Conservation (phyloP, 192 early-diverging fungal genomes). For the Gaertneriomyces sp. region DNA sequence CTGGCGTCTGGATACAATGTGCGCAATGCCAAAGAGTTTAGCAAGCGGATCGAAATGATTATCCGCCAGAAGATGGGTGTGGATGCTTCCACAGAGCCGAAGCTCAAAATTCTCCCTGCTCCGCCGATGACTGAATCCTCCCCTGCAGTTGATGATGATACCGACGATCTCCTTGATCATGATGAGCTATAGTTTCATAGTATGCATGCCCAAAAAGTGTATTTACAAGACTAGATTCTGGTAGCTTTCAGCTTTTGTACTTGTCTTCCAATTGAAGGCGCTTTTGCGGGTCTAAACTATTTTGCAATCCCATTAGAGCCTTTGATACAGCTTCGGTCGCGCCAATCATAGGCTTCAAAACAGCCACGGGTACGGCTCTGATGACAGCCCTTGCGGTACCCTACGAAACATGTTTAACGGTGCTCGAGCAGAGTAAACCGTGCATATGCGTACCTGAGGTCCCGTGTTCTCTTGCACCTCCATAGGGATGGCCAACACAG, state of each 20-base stretch:
- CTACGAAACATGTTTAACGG: conserved; percentile 12
- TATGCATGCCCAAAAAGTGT: not conserved
- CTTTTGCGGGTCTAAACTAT: conserved; percentile 81
- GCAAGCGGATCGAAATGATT: conserved; percentile 37
- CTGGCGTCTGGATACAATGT: conserved; percentile 40
- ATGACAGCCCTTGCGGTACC: conserved; percentile 57
- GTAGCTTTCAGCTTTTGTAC: conserved; percentile 22
- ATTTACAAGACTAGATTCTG: not conserved
- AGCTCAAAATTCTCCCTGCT: conserved; percentile 35
- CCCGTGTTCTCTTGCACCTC: conserved; percentile 67
- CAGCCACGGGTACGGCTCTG: conserved; percentile 81
- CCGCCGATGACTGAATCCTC: conserved; percentile 5
- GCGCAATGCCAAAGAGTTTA: conserved; percentile 31
- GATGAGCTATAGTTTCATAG: not conserved
- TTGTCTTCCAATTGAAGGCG: conserved; percentile 76
- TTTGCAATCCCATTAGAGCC: conserved; percentile 84
- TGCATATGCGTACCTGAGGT: conserved; percentile 27
- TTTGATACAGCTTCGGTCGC: conserved; percentile 90
- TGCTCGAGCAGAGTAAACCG: not conserved
- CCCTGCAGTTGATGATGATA: not conserved
- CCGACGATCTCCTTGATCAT: not conserved
- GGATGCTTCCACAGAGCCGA: conserved; percentile 24
- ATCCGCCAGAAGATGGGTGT: conserved; percentile 36
- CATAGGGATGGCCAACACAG: conserved; percentile 85
- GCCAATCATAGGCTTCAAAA: conserved; percentile 94